These are phyloP conservation scores for Acanthamoeba triangularis DNA, from an alignment of 208 protist genomes.

Conservation along the genomic window DNA sequence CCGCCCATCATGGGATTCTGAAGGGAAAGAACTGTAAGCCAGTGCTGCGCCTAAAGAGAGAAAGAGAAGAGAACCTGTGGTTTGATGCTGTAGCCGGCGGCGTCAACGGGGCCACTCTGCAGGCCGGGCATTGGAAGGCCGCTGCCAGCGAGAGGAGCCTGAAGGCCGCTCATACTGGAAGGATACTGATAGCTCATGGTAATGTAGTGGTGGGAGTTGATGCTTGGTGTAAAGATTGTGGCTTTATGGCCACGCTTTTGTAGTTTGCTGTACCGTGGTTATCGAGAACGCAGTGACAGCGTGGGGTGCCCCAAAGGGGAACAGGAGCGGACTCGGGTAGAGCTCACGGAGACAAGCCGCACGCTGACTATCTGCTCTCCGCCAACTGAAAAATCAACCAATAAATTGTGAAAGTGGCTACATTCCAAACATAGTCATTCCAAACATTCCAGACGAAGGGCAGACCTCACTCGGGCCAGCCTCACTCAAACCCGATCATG, in stretches of 20 bases:
- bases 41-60: neutral
- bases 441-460: no score
- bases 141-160: neutral
- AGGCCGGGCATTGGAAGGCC: neutral
- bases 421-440: conserved; percentile 1
- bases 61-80: neutral
- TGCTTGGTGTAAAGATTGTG: no score
- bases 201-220: no score
- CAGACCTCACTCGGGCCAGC: no score
- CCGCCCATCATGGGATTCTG: neutral
- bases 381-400: neutral
- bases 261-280: no score
- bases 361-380: no score
- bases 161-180: neutral
- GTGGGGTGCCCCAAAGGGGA: no score
- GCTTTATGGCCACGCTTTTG: no score
- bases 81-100: neutral
- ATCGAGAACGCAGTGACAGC: no score
- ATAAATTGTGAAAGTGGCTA: neutral
- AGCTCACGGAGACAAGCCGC: no score
- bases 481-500: conserved; percentile 34
- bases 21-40: neutral
- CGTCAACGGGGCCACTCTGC: conserved; percentile 22
- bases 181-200: conserved; percentile 17
- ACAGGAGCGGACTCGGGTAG: no score